phyloP scores from a whole-genome alignment of 1,139 yeast species.

The Debaryomyces udenii region DNA sequence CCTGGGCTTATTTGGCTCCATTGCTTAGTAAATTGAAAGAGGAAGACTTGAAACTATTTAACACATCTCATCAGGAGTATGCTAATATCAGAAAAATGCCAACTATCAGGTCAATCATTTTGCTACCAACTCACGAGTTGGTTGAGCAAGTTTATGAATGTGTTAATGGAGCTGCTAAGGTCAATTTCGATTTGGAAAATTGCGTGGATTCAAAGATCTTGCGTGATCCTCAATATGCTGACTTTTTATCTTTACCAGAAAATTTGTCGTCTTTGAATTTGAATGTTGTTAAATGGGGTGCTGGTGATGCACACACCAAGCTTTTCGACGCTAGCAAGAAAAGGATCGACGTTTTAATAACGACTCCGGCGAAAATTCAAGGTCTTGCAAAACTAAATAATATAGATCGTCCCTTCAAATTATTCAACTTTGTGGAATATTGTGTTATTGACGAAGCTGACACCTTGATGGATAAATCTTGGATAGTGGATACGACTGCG shows the following conservation, averaged over 20 bases:
- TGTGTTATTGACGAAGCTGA: conserved; percentile 95
- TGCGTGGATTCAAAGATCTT: conserved; percentile 19
- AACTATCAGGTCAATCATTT: conserved; percentile 65
- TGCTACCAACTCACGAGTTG: conserved; percentile 88
- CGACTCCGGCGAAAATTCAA: conserved; percentile 76
- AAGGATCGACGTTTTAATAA: conserved; percentile 75
- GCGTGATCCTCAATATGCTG: conserved; percentile 22
- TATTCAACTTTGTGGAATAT: conserved; percentile 52
- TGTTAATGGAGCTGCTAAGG: conserved; percentile 41
- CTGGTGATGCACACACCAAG: conserved; percentile 50
- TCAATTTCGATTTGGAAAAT: conserved; percentile 24
- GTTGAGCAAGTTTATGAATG: conserved; percentile 75
- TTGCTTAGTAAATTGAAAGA: conserved; percentile 68
- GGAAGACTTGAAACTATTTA: conserved; percentile 42
- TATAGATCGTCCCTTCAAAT: conserved; percentile 50
- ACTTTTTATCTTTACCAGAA: conserved; percentile 30
- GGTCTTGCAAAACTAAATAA: conserved; percentile 49
- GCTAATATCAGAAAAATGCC: conserved; percentile 34
- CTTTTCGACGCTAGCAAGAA: conserved; percentile 49
- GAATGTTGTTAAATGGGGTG: conserved; percentile 61
- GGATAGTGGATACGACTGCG: conserved; percentile 67
- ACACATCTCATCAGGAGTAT: conserved; percentile 33
- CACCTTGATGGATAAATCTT: conserved; percentile 83
- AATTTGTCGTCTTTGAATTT: conserved; percentile 37
- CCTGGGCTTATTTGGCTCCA: conserved; percentile 87